Percentiles rank a stretch among this genome's conserved stretches.
Conservation (phyloP, 2,329 filamentous ascomycete species). For the Sordariomycetes sp. region DNA sequence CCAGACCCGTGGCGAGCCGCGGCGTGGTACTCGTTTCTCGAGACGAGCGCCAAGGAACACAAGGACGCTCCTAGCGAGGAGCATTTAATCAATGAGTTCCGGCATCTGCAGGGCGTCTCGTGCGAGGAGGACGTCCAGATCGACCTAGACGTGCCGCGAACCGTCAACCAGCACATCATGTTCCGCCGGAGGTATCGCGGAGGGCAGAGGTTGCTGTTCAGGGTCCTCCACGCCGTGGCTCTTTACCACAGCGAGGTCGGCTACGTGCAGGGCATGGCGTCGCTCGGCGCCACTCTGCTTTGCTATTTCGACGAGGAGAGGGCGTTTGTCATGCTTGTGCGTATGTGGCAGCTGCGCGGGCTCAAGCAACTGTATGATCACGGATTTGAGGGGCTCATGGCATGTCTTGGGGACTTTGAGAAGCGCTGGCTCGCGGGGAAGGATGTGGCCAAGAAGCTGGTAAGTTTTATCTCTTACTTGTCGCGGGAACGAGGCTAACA, state of each 20-base stretch:
- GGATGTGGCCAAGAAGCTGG: slow-evolving; percentile 71
- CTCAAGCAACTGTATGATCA: slow-evolving; percentile 74
- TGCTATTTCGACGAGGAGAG: slow-evolving; percentile 96
- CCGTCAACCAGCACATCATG: slow-evolving; percentile 95
- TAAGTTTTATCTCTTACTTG: slow-evolving; percentile 33
- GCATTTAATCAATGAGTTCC: slow-evolving; percentile 61
- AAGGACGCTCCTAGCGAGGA: slow-evolving; percentile 52
- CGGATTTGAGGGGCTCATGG: slow-evolving; percentile 80
- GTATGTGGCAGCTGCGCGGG: slow-evolving; percentile 82
- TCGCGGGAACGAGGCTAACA: neutral
- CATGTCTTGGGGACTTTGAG: slow-evolving; percentile 76
- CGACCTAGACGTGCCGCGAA: slow-evolving; percentile 90
- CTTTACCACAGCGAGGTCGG: slow-evolving; percentile 85
- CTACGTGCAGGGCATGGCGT: slow-evolving; percentile 97
- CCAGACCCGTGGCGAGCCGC: slow-evolving; percentile 89
- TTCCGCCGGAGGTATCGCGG: slow-evolving; percentile 86
- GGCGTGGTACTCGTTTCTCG: slow-evolving; percentile 91
- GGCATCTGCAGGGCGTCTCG: slow-evolving; percentile 59
- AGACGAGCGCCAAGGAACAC: slow-evolving; percentile 59
- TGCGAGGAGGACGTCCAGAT: slow-evolving; percentile 94
- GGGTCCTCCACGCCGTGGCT: slow-evolving; percentile 83
- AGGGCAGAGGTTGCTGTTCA: slow-evolving; percentile 83
- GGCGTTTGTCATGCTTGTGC: slow-evolving; percentile 92
- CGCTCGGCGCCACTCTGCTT: slow-evolving; percentile 79
- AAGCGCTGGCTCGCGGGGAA: slow-evolving; percentile 68